Conservation (phyloP, 805 yeast species). For the Tetrapisispora namnaoensis region DNA sequence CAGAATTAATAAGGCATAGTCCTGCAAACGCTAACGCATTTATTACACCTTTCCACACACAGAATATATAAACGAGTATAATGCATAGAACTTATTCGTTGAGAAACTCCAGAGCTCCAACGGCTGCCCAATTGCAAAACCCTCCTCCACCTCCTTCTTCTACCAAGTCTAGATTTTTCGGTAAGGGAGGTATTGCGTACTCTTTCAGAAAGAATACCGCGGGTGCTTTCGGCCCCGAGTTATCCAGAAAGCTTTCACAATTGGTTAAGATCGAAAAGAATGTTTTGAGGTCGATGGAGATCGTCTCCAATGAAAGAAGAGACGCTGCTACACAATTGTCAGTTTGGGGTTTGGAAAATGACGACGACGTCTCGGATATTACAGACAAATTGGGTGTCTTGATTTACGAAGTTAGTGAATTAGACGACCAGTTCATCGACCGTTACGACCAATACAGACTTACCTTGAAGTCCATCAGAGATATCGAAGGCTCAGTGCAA, state of each 20-base stretch:
- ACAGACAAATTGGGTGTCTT: constrained; percentile 82
- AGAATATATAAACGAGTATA: not conserved
- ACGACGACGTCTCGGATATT: constrained; percentile 77
- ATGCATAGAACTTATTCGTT: constrained; percentile 99
- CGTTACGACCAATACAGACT: constrained; percentile 79
- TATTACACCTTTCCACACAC: not conserved
- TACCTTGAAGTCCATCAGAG: constrained; percentile 70
- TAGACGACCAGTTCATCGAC: constrained; percentile 81
- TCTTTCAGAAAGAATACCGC: constrained; percentile 64
- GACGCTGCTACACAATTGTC: constrained; percentile 76
- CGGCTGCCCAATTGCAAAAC: constrained; percentile 87
- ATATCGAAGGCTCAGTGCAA: constrained; percentile 80
- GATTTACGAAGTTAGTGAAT: constrained; percentile 72
- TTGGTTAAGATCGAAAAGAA: constrained; percentile 76
- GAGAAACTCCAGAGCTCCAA: constrained; percentile 92
- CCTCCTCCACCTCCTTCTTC: constrained; percentile 95
- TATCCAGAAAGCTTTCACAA: constrained; percentile 62
- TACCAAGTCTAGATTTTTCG: constrained; percentile 76
- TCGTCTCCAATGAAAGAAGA: constrained; percentile 67
- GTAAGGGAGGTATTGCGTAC: constrained; percentile 55
- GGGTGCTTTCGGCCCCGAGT: constrained; percentile 72
- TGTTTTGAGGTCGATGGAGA: constrained; percentile 68
- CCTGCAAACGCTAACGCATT: not conserved
- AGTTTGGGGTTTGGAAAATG: constrained; percentile 80
- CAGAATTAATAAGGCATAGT: no score